Percentiles rank a stretch among this genome's conserved stretches.
phyloP scores from a whole-genome alignment of 2,329 filamentous ascomycete genomes.

The Alternaria tenuissima region DNA sequence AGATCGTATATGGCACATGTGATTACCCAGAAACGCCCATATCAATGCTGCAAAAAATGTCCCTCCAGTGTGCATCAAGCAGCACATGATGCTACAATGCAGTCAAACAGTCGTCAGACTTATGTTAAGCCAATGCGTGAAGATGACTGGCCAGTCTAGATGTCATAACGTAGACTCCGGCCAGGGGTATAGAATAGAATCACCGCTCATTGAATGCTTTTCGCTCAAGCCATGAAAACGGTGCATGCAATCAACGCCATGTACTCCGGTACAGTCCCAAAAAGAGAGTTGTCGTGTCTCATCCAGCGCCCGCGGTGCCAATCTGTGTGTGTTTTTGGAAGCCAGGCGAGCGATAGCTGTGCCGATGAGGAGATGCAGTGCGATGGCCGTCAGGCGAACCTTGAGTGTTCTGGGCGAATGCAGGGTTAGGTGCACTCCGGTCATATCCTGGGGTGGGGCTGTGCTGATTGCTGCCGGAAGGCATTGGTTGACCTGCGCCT shows the following conservation, averaged over 20 bases:
- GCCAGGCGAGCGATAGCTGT: constrained; percentile 49
- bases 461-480: constrained; percentile 32
- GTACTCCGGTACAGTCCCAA: constrained; percentile 34
- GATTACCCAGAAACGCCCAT: constrained; percentile 23
- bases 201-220: constrained; percentile 19
- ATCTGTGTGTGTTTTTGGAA: constrained; percentile 48
- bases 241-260: constrained; percentile 27
- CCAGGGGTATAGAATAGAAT: constrained; percentile 22
- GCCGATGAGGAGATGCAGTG: constrained; percentile 48
- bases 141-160: constrained; percentile 17
- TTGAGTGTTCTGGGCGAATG: constrained; percentile 45
- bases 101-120: constrained; percentile 37
- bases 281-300: constrained; percentile 16
- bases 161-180: constrained; percentile 20
- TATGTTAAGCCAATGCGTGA: constrained; percentile 20
- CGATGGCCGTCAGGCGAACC: constrained; percentile 47
- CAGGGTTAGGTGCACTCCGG: constrained; percentile 43
- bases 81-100: constrained; percentile 9
- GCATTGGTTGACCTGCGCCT: constrained; percentile 16
- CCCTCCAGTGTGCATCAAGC: constrained; percentile 5
- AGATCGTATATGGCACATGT: constrained; percentile 22
- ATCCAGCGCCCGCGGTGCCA: constrained; percentile 49
- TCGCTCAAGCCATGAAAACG: constrained; percentile 25
- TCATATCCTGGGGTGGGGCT: constrained; percentile 43
- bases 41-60: constrained; percentile 14